These are phyloP conservation scores for Silene latifolia DNA, from an alignment of 148 eudicot genomes.

Conservation along the genomic window DNA sequence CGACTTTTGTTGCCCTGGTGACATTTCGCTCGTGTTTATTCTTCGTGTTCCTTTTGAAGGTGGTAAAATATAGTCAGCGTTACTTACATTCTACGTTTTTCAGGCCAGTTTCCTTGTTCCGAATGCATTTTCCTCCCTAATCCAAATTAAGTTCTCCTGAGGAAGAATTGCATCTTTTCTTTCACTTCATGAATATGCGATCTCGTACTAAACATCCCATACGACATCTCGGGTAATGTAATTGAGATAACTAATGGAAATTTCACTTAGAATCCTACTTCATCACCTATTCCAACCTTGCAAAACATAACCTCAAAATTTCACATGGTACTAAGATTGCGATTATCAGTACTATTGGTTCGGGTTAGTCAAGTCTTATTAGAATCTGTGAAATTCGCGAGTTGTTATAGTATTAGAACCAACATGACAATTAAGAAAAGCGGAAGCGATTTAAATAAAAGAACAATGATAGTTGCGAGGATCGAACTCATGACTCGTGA, in stretches of 20 bases:
- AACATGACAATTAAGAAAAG: no score
- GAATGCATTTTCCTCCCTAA: conserved; percentile 36
- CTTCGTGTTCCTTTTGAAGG: conserved; percentile 46
- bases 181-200: conserved; percentile 38
- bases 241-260: conserved; percentile 44
- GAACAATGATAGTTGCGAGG: no score
- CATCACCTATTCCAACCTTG: conserved; percentile 22
- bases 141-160: conserved; percentile 51
- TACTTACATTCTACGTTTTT: conserved; percentile 52
- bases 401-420: no score
- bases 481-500: no score
- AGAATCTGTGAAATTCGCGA: no score
- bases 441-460: no score
- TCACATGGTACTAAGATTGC: conserved; percentile 40
- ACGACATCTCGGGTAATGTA: conserved; percentile 27
- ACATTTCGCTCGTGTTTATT: conserved; percentile 45
- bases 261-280: conserved; percentile 38
- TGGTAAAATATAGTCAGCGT: conserved; percentile 45
- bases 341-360: conserved; percentile 9
- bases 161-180: conserved; percentile 47
- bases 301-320: conserved; percentile 24
- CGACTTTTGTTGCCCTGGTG: conserved; percentile 48
- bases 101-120: conserved; percentile 43
- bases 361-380: neutral
- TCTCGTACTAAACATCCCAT: conserved; percentile 32